phyloP scores from a whole-genome alignment of 129 eudicot species.

The Tanacetum coccineum region DNA sequence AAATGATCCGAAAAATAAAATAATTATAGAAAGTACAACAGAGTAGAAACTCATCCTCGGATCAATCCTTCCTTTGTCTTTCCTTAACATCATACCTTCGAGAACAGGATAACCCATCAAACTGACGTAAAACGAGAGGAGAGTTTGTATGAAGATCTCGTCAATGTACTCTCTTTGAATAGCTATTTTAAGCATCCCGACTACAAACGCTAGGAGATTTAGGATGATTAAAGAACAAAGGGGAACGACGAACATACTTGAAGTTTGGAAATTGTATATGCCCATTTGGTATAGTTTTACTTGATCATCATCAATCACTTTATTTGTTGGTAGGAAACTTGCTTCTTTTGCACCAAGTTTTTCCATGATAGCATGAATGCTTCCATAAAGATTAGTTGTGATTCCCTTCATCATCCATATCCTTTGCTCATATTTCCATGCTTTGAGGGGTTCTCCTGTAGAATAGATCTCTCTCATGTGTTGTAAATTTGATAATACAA shows the following conservation, averaged over 20 bases:
- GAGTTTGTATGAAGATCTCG: conserved; percentile 35
- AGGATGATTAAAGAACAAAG: conserved; percentile 33
- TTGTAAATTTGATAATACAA: conserved; percentile 38
- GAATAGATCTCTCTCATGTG: conserved; percentile 30
- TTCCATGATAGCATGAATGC: conserved; percentile 31
- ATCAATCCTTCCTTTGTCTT: conserved; percentile 44
- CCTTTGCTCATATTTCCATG: conserved; percentile 35
- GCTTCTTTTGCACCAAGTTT: conserved; percentile 38
- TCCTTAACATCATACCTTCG: conserved; percentile 54
- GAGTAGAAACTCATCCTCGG: conserved; percentile 26
- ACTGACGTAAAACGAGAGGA: conserved; percentile 31
- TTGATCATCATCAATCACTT: conserved; percentile 35
- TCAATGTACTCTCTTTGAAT: not conserved
- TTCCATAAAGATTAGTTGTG: conserved; percentile 37
- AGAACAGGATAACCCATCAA: conserved; percentile 36
- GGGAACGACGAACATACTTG: conserved; percentile 39
- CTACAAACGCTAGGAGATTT: conserved; percentile 28
- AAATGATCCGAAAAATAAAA: conserved; percentile 26
- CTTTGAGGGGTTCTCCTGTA: conserved; percentile 19
- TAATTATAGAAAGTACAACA: conserved; percentile 11
- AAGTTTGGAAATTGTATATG: conserved; percentile 39
- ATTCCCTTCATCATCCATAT: conserved; percentile 41
- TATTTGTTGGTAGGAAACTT: conserved; percentile 47
- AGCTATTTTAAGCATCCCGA: conserved; percentile 25
- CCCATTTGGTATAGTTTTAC: conserved; percentile 34